Conservation (phyloP, 176 grass and related monocot species). For the Carex parvula region DNA sequence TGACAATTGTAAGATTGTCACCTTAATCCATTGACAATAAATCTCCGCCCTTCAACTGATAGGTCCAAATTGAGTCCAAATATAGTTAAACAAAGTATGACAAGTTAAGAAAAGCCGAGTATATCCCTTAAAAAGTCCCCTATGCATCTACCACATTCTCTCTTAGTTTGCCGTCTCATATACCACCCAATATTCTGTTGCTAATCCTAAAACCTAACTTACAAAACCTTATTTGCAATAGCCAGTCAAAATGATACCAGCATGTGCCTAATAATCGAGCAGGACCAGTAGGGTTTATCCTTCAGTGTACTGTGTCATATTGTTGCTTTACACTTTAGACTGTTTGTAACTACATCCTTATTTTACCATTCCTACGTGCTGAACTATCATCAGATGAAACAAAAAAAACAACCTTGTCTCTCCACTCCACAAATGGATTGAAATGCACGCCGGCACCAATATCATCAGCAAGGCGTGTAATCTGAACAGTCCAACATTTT, state of each 20-base stretch:
- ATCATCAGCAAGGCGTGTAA: conserved; percentile 48
- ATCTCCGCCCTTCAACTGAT: neutral
- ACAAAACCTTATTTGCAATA: neutral
- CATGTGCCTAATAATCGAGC: neutral
- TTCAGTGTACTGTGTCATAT: neutral
- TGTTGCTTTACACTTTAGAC: neutral
- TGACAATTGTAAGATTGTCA: neutral
- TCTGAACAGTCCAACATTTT: conserved; percentile 35
- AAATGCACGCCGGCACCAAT: conserved; percentile 77
- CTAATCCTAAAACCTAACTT: neutral
- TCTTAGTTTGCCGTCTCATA: neutral
- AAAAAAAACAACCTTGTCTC: conserved; percentile 47
- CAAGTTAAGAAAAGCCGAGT: neutral
- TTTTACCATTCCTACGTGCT: neutral
- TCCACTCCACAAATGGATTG: conserved; percentile 91
- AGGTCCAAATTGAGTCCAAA: too few relatives aligned
- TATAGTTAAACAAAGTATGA: neutral
- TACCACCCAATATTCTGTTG: neutral
- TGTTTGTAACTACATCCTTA: neutral
- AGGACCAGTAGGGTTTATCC: neutral
- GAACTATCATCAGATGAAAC: neutral
- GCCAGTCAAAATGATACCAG: neutral
- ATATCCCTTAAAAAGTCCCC: neutral
- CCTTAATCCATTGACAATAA: neutral
- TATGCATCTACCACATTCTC: neutral